A percentile compares a stretch with the other conserved stretches of the same genome.
These are phyloP conservation scores for Vararia minispora DNA, from an alignment of 768 basidiomycete genomes.

Conservation along the genomic window DNA sequence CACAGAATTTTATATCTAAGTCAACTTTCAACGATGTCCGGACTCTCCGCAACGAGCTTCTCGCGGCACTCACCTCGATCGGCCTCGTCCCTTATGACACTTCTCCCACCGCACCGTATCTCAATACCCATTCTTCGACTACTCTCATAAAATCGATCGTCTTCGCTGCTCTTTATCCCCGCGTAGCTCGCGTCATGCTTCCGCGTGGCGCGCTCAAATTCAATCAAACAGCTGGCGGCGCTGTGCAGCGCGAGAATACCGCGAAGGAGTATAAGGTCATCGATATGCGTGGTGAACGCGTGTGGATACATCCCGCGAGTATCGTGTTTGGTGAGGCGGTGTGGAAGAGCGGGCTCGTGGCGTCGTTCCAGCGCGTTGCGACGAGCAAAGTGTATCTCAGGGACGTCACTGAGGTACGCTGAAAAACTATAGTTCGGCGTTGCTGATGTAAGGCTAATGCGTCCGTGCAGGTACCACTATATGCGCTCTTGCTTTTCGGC, in stretches of 20 bases:
- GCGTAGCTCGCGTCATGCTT: slow-evolving; percentile 65
- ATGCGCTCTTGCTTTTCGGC: slow-evolving; percentile 76
- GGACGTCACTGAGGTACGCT: slow-evolving; percentile 73
- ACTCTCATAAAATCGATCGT: slow-evolving; percentile 80
- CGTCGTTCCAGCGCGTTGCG: slow-evolving; percentile 75
- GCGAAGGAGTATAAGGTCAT: slow-evolving; percentile 79
- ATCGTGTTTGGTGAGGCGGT: slow-evolving; percentile 60
- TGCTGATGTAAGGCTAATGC: not conserved
- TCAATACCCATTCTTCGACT: slow-evolving; percentile 52
- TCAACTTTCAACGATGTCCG: slow-evolving; percentile 69
- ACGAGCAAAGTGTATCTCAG: slow-evolving; percentile 79
- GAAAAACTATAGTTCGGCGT: not conserved
- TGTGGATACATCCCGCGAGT: slow-evolving; percentile 79
- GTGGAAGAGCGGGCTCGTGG: slow-evolving; percentile 72
- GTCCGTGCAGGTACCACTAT: slow-evolving; percentile 62
- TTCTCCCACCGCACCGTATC: slow-evolving; percentile 31
- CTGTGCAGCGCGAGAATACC: slow-evolving; percentile 73
- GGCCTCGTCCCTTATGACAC: slow-evolving; percentile 51
- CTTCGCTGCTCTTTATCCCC: slow-evolving; percentile 81
- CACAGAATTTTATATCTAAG: slow-evolving; percentile 73
- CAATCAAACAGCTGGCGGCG: slow-evolving; percentile 75
- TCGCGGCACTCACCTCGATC: slow-evolving; percentile 53
- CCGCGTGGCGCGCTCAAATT: slow-evolving; percentile 71
- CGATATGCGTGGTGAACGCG: slow-evolving; percentile 50
- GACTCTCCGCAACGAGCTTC: slow-evolving; percentile 67